Evolutionary conservation across 73 alveolate species (phyloP).

Genomic region (Tetrahymena thermophila): DNA sequence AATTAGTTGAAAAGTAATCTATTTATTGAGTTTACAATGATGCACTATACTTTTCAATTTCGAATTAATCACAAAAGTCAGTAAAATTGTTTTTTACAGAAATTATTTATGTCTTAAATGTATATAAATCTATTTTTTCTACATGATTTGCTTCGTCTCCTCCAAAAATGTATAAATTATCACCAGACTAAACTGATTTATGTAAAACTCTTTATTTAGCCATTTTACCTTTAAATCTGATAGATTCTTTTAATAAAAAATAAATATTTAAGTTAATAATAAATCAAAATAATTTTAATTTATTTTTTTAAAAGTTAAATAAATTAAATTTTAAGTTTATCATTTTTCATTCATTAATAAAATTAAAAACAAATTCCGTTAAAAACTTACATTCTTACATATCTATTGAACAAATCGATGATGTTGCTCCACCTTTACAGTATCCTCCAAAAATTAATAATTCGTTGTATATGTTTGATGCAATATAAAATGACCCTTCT

Average conservation of each 20-base stretch:
- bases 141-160: neutral
- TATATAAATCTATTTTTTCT: neutral
- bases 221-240: neutral
- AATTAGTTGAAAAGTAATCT: neutral
- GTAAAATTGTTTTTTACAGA: neutral
- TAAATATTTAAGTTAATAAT: too few species aligned
- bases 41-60: neutral
- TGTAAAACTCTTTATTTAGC: neutral
- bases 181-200: neutral
- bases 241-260: neutral
- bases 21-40: neutral
- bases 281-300: too few species aligned
- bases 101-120: neutral
- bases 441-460: neutral
- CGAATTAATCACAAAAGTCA: neutral
- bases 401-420: neutral
- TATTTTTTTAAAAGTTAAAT: too few species aligned
- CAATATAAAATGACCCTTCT: neutral
- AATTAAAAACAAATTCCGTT: too few species aligned
- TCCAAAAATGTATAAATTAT: neutral
- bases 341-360: too few species aligned
- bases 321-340: too few species aligned
- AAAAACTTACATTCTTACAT: neutral
- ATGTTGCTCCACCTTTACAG: neutral
- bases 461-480: neutral